phyloP scores from a whole-genome alignment of 352 stramenopile genomes.

The Phytopythium mirpurense region DNA sequence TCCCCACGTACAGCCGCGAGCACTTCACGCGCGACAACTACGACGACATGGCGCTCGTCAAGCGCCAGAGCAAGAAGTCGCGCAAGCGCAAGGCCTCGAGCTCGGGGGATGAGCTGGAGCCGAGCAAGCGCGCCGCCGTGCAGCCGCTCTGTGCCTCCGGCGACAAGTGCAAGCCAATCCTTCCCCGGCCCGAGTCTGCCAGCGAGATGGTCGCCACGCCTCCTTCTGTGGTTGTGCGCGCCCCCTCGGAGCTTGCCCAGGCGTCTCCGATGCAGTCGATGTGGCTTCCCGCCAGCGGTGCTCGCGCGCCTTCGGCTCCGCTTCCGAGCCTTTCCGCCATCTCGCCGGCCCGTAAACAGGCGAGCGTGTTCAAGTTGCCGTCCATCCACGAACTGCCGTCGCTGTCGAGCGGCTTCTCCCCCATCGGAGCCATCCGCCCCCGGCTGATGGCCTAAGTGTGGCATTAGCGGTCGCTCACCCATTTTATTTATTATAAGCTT shows the following conservation, averaged over 20 bases:
- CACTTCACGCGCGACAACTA: conserved; percentile 86
- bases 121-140: conserved; percentile 25
- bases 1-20: conserved; percentile 74
- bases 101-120: conserved; percentile 21
- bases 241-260: background rate
- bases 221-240: conserved; percentile 1
- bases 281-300: conserved; percentile 7
- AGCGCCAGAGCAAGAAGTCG: conserved; percentile 85
- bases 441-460: conserved; percentile 35
- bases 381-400: conserved; percentile 46
- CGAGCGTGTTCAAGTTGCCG: conserved; percentile 42
- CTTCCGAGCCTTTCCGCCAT: conserved; percentile 29
- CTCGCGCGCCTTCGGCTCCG: conserved; percentile 12
- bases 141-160: conserved; percentile 15
- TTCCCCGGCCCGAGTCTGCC: conserved; percentile 33
- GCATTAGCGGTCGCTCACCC: background rate
- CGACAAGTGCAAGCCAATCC: conserved; percentile 69
- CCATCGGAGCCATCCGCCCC: conserved; percentile 26
- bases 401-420: conserved; percentile 19
- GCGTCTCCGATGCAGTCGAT: conserved; percentile 6
- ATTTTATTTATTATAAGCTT: conserved; percentile 28
- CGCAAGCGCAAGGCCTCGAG: conserved; percentile 47
- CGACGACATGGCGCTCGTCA: conserved; percentile 77
- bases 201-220: conserved; percentile 1
- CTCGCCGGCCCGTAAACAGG: conserved; percentile 34